phyloP scores from a whole-genome alignment of 2,329 filamentous ascomycete genomes.

The Diplodia intermedia region DNA sequence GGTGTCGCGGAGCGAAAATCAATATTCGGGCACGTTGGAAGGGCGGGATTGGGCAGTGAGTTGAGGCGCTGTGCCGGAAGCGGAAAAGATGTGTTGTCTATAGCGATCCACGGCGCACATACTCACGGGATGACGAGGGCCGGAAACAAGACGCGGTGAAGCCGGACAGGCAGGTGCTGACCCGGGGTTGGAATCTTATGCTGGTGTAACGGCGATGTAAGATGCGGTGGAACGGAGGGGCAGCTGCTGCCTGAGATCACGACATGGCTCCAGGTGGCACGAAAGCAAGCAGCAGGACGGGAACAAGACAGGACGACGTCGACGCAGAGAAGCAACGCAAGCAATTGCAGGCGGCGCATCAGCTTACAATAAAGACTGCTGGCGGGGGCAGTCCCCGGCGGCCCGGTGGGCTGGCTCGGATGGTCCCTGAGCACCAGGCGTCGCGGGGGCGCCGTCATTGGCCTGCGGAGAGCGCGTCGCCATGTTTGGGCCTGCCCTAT shows the following conservation, averaged over 20 bases:
- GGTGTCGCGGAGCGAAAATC: slow-evolving; percentile 8
- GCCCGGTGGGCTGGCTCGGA: slow-evolving; percentile 5
- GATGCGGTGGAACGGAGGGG: slow-evolving; percentile 9
- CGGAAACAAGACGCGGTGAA: slow-evolving; percentile 11
- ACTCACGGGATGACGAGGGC: slow-evolving; percentile 11
- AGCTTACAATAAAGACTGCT: slow-evolving; percentile 11
- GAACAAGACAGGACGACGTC: neutral
- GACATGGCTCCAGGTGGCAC: neutral
- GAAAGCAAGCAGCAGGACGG: neutral
- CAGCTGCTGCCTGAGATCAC: slow-evolving; percentile 9
- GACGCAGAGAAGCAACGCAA: neutral
- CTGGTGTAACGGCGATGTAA: slow-evolving; percentile 5
- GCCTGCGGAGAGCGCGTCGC: neutral
- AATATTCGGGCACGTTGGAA: slow-evolving; percentile 7
- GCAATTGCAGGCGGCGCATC: slow-evolving; percentile 5
- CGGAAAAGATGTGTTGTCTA: slow-evolving; percentile 21
- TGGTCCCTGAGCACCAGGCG: slow-evolving; percentile 1
- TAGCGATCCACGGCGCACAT: slow-evolving; percentile 24
- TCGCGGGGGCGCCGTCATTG: slow-evolving; percentile 10
- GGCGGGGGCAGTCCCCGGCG: neutral
- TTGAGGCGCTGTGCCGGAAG: slow-evolving; percentile 13
- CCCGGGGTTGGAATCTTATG: slow-evolving; percentile 4
- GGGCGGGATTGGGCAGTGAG: neutral
- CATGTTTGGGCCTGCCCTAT: slow-evolving; percentile 12
- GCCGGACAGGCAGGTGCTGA: slow-evolving; percentile 2